Evolutionary conservation across 495 filamentous ascomycete species (phyloP), one percentile per base, ranked within the genome.

Genomic region (Glutinoglossum americanum): DNA sequence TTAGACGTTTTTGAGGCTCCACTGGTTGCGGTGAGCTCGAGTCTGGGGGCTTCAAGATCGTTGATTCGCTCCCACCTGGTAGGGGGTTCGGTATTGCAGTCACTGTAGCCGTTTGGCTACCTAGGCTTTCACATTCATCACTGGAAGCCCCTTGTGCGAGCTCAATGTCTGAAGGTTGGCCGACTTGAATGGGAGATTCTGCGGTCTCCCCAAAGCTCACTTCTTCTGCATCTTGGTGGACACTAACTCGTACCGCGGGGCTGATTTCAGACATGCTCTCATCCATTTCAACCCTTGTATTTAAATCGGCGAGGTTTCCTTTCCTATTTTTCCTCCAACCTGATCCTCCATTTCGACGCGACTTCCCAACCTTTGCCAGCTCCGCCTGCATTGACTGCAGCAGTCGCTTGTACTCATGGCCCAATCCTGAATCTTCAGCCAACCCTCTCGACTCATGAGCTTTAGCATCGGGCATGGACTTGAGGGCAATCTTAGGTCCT

Each of bases 351-450:
- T 13, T 27, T 30, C 44, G 27, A 37, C 48, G 26, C 23, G 57
- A 59, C 19, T 21, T 53, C 27, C 57, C 57, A 33, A 37, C 57
- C n/a, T 59, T 59, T 51, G 41, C 41, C 11, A 59, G 23, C 26
- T 59, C 57, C 23, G 26, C 41, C 15, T 49, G 26, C 57, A 59
- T 59, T 23, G 57, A 32, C 19, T 44, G 8, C 23, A 59, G n/a
- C 28, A 59, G 27, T n/a, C 28, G 23, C 19, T 32, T 26, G 45
- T 59, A 55, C 39, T 59, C 48, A 25, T 51, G 25, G n/a, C n/a
- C 32, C 11, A 17, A 30, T 19, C 26, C 23, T 27, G 23, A 4
- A 27, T 53, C 49, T 11, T 30, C 26, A 4, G 49, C 13, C 49
- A 17, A 1, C 25, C 26, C 28, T 15, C 11, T 25, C 41, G 15